phyloP scores from a whole-genome alignment of 2,329 filamentous ascomycete species.

The Neodidymelliopsis sp. region DNA sequence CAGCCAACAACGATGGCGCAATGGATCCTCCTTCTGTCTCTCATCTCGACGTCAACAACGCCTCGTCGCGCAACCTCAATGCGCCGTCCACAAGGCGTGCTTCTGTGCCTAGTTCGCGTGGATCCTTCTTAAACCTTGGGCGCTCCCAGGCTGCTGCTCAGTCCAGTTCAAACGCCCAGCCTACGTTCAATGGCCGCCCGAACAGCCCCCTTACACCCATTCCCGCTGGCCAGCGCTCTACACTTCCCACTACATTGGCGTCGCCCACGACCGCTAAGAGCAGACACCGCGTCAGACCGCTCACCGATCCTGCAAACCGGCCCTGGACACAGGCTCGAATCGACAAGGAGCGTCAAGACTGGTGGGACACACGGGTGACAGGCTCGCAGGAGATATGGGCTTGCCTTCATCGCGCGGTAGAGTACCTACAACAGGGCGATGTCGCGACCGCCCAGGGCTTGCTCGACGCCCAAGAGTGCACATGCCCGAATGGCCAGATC shows the following conservation, averaged over 20 bases:
- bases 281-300: constrained; percentile 28
- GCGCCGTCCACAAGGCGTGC: constrained; percentile 20
- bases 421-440: constrained; percentile 67
- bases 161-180: constrained; percentile 3
- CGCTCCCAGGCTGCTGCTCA: background rate
- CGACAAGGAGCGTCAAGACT: constrained; percentile 76
- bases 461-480: constrained; percentile 73
- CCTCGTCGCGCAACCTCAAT: constrained; percentile 32
- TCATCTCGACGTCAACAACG: constrained; percentile 4
- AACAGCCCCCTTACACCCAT: constrained; percentile 39
- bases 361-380: constrained; percentile 89
- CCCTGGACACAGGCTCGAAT: constrained; percentile 68
- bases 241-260: constrained; percentile 38
- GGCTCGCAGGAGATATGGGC: constrained; percentile 82
- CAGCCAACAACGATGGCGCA: constrained; percentile 4
- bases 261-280: constrained; percentile 25
- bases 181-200: constrained; percentile 26
- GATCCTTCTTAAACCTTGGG: background rate
- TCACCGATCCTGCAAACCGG: constrained; percentile 27
- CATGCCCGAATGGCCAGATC: constrained; percentile 53
- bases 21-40: constrained; percentile 10
- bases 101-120: constrained; percentile 12
- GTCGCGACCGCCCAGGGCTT: constrained; percentile 74
- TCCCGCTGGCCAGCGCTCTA: constrained; percentile 33
- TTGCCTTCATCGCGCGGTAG: constrained; percentile 71